These are phyloP conservation scores for Eutrema japonicum DNA, from an alignment of 345 rosid genomes.

Conservation along the genomic window DNA sequence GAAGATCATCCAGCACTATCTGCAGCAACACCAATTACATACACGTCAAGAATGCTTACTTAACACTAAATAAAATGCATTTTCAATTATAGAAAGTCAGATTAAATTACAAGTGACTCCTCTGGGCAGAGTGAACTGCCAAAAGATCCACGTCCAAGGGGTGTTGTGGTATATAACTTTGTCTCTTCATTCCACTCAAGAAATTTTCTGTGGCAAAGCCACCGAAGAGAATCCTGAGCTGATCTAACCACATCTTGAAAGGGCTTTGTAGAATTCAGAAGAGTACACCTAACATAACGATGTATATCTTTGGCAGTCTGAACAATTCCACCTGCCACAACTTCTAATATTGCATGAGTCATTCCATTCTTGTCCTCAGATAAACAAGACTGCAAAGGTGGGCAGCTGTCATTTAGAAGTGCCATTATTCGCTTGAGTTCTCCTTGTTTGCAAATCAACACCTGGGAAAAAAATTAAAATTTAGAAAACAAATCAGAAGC, in stretches of 20 bases:
- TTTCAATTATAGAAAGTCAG: conserved; percentile 31
- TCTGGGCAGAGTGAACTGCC: conserved; percentile 99
- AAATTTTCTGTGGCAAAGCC: conserved; percentile 91
- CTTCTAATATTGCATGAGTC: conserved; percentile 99
- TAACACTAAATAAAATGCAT: conserved; percentile 10
- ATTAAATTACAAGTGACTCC: conserved; percentile 80
- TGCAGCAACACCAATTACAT: conserved; percentile 48
- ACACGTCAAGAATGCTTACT: conserved; percentile 30
- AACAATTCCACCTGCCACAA: conserved; percentile 97
- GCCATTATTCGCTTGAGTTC: conserved; percentile 82
- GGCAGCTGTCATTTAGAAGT: conserved; percentile 83
- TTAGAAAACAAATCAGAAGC: conserved; percentile 31
- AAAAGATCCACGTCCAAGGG: conserved; percentile 97
- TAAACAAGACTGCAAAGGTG: conserved; percentile 89
- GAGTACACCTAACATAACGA: conserved; percentile 95
- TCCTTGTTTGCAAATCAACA: conserved; percentile 83
- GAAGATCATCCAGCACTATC: conserved; percentile 96
- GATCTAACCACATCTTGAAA: conserved; percentile 94
- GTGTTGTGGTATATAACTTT: conserved; percentile 78
- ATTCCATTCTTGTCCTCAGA: conserved; percentile 98
- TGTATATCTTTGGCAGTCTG: conserved; percentile 90
- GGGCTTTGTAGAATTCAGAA: conserved; percentile 92
- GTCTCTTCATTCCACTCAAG: conserved; percentile 96
- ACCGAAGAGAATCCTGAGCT: conserved; percentile 97
- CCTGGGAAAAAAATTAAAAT: conserved; percentile 53